Evolutionary conservation across 495 filamentous ascomycete genomes (phyloP).

Genomic region (Lasiosphaeria miniovina): DNA sequence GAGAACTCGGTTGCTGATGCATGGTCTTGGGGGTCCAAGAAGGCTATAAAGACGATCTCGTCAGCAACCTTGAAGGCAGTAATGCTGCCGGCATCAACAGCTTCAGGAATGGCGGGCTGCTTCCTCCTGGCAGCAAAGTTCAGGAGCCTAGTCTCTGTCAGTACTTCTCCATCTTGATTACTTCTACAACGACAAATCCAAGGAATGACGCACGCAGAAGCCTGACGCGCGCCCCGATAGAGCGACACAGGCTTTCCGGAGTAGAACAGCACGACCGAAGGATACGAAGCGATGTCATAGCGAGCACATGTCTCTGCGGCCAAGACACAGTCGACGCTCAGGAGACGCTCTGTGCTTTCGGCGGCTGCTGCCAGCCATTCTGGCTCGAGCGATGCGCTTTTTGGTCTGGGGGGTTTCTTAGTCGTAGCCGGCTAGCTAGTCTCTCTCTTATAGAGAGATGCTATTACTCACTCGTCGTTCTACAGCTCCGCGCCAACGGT

Average conservation of each 20-base stretch:
- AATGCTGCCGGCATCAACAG: slow-evolving; percentile 18
- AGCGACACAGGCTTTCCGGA: slow-evolving; percentile 6
- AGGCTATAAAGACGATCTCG: slow-evolving; percentile 39
- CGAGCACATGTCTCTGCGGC: slow-evolving; percentile 21
- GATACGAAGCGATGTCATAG: slow-evolving; percentile 13
- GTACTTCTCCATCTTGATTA: slow-evolving; percentile 8
- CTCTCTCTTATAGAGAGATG: background rate
- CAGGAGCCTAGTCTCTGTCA: slow-evolving; percentile 25
- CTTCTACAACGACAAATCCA: background rate
- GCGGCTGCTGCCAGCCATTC: slow-evolving; percentile 23
- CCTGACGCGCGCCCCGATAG: slow-evolving; percentile 33
- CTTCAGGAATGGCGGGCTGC: slow-evolving; percentile 30
- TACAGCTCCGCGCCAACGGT: too few species aligned
- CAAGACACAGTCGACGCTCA: slow-evolving; percentile 31
- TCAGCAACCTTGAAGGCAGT: slow-evolving; percentile 35
- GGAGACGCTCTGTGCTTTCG: slow-evolving; percentile 8
- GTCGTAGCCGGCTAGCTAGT: background rate
- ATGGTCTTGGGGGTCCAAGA: slow-evolving; percentile 19
- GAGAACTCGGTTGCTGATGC: slow-evolving; percentile 19
- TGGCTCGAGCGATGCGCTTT: slow-evolving; percentile 18
- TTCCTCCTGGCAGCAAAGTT: slow-evolving; percentile 29
- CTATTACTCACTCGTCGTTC: too few species aligned
- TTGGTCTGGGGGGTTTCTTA: slow-evolving; percentile 6
- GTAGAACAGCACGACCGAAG: slow-evolving; percentile 20
- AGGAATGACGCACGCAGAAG: slow-evolving; percentile 24